These are phyloP conservation scores for Chernovozyma aurita DNA, from an alignment of 1,139 yeast species.

Conservation along the genomic window DNA sequence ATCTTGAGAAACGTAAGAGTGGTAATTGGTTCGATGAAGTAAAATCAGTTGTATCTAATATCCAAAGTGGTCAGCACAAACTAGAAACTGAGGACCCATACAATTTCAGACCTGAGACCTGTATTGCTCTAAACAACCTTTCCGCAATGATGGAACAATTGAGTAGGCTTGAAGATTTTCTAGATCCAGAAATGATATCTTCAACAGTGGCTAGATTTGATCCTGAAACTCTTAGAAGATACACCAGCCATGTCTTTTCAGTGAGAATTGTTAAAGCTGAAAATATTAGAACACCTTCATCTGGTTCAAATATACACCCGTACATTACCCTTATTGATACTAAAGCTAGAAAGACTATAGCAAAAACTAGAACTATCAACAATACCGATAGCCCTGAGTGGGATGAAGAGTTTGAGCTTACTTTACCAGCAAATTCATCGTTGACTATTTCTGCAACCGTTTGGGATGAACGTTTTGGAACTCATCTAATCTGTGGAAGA, in stretches of 20 bases:
- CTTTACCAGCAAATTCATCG: slow-evolving; percentile 34
- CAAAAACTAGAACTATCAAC: slow-evolving; percentile 63
- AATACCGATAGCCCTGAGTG: slow-evolving; percentile 72
- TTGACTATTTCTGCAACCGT: slow-evolving; percentile 55
- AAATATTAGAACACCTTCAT: slow-evolving; percentile 44
- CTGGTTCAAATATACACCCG: slow-evolving; percentile 55
- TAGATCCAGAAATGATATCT: slow-evolving; percentile 63
- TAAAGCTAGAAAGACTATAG: slow-evolving; percentile 52
- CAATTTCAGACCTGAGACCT: slow-evolving; percentile 59
- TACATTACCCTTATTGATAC: slow-evolving; percentile 69
- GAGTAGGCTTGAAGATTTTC: slow-evolving; percentile 52
- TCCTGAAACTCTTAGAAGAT: slow-evolving; percentile 27
- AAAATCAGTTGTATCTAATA: slow-evolving; percentile 45
- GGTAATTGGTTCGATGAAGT: slow-evolving; percentile 43
- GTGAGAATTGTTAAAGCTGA: slow-evolving; percentile 68
- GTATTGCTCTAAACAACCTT: slow-evolving; percentile 72
- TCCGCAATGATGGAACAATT: slow-evolving; percentile 58
- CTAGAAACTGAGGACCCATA: slow-evolving; percentile 50
- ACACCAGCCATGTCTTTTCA: slow-evolving; percentile 57
- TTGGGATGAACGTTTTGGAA: slow-evolving; percentile 65
- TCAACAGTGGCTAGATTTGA: slow-evolving; percentile 33
- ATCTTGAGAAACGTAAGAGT: slow-evolving; percentile 19
- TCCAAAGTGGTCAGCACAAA: slow-evolving; percentile 22
- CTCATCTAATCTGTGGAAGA: slow-evolving; percentile 69
- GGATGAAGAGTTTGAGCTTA: slow-evolving; percentile 83